Base-by-base conservation (phyloP, 2,329 filamentous ascomycete genomes). In the Exophiala xenobiotica region DNA sequence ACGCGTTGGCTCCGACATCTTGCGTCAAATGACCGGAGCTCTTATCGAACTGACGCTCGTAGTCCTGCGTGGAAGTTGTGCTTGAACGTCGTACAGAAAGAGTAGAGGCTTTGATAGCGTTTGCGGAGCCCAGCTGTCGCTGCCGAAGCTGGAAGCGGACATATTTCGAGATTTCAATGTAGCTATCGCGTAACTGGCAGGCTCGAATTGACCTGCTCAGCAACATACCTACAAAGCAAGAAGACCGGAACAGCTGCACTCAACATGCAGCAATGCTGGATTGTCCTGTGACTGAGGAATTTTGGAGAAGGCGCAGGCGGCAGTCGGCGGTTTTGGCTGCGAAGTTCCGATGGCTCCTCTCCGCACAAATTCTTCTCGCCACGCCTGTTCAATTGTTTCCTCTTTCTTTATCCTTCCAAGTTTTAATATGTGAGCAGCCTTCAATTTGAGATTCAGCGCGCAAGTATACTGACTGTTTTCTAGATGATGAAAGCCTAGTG, bases 331-430 rank as follows among this genome's bases (percentile, higher is more conserved):
- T 40, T 40, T 6, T 14, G 18, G 19, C n/a, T 23, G 29, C 51
- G 41, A 43, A 54, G 22, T 45, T 54, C 54, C 54, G 47, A 49
- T 26, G 23, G 12, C n/a, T 16, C 26, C 40, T 27, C 37, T 47
- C 38, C 45, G 29, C 41, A 44, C 53, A 56, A 48, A 56, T 60
- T 62, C 56, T 56, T 63, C 63, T 68, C 70, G 29, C 29, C 16
- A 40, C n/a, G 19, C 46, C 43, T 45, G 43, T 31, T 69, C 61
- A 69, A n/a, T 64, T 71, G 72, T 74, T 77, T 72, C 78, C 79
- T 68, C 69, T 67, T 73, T 84, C 80, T 86, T 84, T 81, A 92
- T 90, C 91, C 90, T 95, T 96, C 91, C 90, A 90, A 88, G 91
- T 96, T 95, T 95, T 95, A 85, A 86, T 82, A 89, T 78, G 91